Evolutionary conservation across 352 stramenopile species (phyloP).

Genomic region (Saprolegnia diclina): DNA sequence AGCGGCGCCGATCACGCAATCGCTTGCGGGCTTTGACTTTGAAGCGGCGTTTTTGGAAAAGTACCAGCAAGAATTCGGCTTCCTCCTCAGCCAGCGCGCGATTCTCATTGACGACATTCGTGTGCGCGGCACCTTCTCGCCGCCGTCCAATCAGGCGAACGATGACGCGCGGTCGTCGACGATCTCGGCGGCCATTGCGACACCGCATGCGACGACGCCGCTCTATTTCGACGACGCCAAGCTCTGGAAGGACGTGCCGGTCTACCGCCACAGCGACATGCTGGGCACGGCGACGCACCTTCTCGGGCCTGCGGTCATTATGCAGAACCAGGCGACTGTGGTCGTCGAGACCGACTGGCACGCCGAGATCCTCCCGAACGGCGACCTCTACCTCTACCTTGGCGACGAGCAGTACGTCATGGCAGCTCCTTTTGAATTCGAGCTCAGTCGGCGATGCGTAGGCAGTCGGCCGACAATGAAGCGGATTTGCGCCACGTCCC

Average conservation of each 20-base stretch:
- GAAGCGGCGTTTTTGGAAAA: constrained; percentile 83
- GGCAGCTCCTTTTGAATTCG: neutral
- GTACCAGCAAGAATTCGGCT: constrained; percentile 98
- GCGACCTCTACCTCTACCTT: constrained; percentile 93
- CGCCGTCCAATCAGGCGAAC: constrained; percentile 46
- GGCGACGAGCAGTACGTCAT: constrained; percentile 25
- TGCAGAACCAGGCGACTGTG: constrained; percentile 97
- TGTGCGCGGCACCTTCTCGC: constrained; percentile 91
- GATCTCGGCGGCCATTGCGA: constrained; percentile 29
- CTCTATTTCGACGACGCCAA: constrained; percentile 83
- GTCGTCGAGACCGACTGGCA: constrained; percentile 95
- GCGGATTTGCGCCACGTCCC: neutral
- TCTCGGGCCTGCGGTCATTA: constrained; percentile 93
- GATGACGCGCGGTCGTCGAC: constrained; percentile 32
- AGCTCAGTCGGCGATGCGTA: neutral
- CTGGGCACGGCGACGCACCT: constrained; percentile 87
- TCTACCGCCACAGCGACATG: constrained; percentile 92
- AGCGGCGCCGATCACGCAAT: constrained; percentile 35
- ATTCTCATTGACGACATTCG: constrained; percentile 97
- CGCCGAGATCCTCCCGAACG: constrained; percentile 88
- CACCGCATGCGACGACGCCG: constrained; percentile 53
- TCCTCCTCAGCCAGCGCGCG: constrained; percentile 89
- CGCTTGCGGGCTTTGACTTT: constrained; percentile 73
- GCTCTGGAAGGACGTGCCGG: constrained; percentile 74
- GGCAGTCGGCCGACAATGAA: neutral